Conservation (phyloP, 768 basidiomycete species). For the Mycena galopus region DNA sequence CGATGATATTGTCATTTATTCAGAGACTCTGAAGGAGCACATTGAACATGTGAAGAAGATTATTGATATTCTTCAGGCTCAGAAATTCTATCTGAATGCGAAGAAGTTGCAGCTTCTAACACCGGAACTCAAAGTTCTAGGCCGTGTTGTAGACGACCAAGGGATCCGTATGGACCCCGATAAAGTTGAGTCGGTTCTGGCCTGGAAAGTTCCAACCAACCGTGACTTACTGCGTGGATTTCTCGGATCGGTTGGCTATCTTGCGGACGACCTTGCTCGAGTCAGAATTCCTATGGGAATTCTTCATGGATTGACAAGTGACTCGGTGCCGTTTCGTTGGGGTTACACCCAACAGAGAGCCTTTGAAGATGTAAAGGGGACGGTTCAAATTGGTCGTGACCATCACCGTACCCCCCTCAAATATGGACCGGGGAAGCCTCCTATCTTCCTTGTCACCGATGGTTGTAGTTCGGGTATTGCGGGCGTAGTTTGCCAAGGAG, state of each 20-base stretch:
- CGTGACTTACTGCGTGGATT: conserved; percentile 53
- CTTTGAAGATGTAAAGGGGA: conserved; percentile 51
- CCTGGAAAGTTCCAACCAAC: conserved; percentile 34
- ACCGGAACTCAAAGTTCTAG: conserved; percentile 45
- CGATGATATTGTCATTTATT: conserved; percentile 57
- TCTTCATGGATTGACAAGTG: conserved; percentile 41
- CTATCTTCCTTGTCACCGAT: background rate
- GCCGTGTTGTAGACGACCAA: conserved; percentile 48
- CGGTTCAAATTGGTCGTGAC: conserved; percentile 33
- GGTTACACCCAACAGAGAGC: conserved; percentile 44
- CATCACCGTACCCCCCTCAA: conserved; percentile 40
- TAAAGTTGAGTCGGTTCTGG: conserved; percentile 53
- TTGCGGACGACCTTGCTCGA: conserved; percentile 48
- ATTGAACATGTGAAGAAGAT: conserved; percentile 45
- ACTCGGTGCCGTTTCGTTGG: conserved; percentile 44
- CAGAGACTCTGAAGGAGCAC: conserved; percentile 51
- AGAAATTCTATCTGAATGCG: conserved; percentile 49
- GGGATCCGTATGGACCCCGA: conserved; percentile 61
- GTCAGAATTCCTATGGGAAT: conserved; percentile 56
- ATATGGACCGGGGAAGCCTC: conserved; percentile 7
- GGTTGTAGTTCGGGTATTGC: background rate
- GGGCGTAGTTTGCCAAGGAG: background rate
- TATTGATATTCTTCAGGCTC: conserved; percentile 44
- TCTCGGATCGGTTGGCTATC: conserved; percentile 44
- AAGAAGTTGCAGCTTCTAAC: conserved; percentile 49